These are phyloP conservation scores for Eragrostis curvula DNA, from an alignment of 176 grass and related monocot species.

Conservation along the genomic window DNA sequence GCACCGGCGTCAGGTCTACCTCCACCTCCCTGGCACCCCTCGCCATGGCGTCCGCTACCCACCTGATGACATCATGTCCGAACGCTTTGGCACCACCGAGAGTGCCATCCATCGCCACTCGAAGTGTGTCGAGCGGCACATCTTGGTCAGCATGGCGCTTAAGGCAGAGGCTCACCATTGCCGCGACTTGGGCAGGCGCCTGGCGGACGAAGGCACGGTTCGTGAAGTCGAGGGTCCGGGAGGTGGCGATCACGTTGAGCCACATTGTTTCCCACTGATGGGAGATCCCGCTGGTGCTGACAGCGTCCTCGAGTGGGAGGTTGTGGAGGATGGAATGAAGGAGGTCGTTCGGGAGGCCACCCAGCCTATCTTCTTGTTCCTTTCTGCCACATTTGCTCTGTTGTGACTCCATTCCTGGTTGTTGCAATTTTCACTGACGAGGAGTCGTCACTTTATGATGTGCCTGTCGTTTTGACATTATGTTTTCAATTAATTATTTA, in stretches of 20 bases:
- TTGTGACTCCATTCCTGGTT: background rate
- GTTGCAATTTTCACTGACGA: too few species aligned
- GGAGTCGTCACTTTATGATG: too few species aligned
- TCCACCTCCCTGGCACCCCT: constrained; percentile 55
- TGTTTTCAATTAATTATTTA: too few species aligned
- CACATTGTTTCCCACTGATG: constrained; percentile 22
- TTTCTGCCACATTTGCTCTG: background rate
- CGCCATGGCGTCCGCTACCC: constrained; percentile 42
- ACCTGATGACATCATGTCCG: constrained; percentile 23
- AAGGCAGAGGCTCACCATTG: constrained; percentile 39
- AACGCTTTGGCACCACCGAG: background rate
- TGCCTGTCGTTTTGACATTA: too few species aligned
- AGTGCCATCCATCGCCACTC: constrained; percentile 16
- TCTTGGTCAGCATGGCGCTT: constrained; percentile 28
- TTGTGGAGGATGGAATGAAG: constrained; percentile 53
- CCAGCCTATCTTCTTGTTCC: constrained; percentile 37
- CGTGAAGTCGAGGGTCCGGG: constrained; percentile 50
- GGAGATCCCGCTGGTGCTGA: constrained; percentile 56
- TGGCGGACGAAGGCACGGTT: constrained; percentile 46
- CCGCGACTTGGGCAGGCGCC: constrained; percentile 8
- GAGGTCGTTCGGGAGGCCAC: constrained; percentile 61
- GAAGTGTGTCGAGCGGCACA: constrained; percentile 42
- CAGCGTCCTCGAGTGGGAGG: constrained; percentile 53
- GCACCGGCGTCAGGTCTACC: constrained; percentile 35
- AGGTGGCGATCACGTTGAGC: background rate